phyloP scores from a whole-genome alignment of 2,329 filamentous ascomycete species.

The Cladophialophora carrionii region DNA sequence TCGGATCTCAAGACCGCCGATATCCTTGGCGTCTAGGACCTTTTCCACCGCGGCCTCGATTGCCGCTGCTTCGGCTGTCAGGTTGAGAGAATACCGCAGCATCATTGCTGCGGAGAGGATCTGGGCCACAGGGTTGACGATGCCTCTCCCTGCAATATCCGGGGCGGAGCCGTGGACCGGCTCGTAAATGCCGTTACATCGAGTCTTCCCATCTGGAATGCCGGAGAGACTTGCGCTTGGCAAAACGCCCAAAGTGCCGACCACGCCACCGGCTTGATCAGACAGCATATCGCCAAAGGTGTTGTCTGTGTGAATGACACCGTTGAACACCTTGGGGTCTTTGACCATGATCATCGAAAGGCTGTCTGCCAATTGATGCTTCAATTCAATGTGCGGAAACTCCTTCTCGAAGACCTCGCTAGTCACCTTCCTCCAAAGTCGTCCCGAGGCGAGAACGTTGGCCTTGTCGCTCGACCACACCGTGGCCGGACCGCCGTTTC shows the following conservation, averaged over 20 bases:
- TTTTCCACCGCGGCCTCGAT: constrained; percentile 96
- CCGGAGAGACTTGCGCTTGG: constrained; percentile 95
- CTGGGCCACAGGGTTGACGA: constrained; percentile 96
- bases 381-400: constrained; percentile 92
- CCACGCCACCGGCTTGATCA: constrained; percentile 98
- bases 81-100: constrained; percentile 89
- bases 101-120: constrained; percentile 98
- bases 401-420: constrained; percentile 63
- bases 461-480: constrained; percentile 59
- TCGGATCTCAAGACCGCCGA: constrained; percentile 60
- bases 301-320: constrained; percentile 92
- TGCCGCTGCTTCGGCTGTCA: constrained; percentile 77
- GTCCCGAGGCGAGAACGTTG: constrained; percentile 56
- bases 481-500: constrained; percentile 38
- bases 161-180: constrained; percentile 97
- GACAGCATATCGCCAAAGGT: constrained; percentile 99
- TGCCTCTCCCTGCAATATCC: constrained; percentile 91
- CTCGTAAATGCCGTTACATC: constrained; percentile 83
- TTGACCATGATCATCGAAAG: constrained; percentile 98
- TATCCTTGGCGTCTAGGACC: constrained; percentile 91
- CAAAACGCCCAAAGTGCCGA: constrained; percentile 94
- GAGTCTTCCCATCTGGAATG: constrained; percentile 76
- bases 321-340: constrained; percentile 90
- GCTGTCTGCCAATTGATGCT: constrained; percentile 97
- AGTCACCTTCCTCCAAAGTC: constrained; percentile 55